These are phyloP conservation scores for Houttuynia cordata DNA, from an alignment of 164 flowering plant genomes.

Conservation along the genomic window DNA sequence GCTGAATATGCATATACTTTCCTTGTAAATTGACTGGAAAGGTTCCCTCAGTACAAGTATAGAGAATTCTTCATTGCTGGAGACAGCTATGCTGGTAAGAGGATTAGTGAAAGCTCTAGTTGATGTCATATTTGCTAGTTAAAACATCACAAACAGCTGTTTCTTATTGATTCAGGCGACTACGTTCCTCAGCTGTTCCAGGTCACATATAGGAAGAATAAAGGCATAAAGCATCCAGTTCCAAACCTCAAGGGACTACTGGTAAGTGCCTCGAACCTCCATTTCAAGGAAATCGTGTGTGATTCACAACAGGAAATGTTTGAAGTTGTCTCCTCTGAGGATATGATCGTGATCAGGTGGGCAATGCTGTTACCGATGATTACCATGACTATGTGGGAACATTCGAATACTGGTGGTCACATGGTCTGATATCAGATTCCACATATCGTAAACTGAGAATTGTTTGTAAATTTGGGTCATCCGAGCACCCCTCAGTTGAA, in stretches of 20 bases:
- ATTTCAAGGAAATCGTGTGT: not conserved
- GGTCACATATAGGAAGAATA: constrained; percentile 52
- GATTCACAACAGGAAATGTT: not conserved
- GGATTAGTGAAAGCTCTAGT: not conserved
- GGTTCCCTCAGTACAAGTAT: constrained; percentile 91
- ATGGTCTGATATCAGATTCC: constrained; percentile 85
- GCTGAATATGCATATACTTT: constrained; percentile 92
- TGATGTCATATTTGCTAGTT: not conserved
- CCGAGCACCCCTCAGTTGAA: constrained; percentile 61
- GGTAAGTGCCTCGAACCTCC: constrained; percentile 26
- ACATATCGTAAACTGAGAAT: constrained; percentile 44
- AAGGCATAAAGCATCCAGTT: constrained; percentile 50
- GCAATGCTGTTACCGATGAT: constrained; percentile 96
- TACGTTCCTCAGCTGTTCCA: constrained; percentile 92
- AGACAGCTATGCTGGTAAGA: constrained; percentile 92
- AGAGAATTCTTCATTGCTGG: constrained; percentile 92
- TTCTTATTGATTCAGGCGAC: constrained; percentile 55
- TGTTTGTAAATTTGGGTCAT: constrained; percentile 44
- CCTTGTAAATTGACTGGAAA: constrained; percentile 80
- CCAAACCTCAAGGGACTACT: constrained; percentile 84
- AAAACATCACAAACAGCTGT: not conserved
- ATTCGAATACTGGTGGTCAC: constrained; percentile 98
- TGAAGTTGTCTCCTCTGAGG: not conserved
- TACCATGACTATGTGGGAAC: constrained; percentile 82
- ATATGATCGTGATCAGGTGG: constrained; percentile 40